Base-by-base conservation (phyloP, 345 rosid genomes). In the Eucalyptus albens region DNA sequence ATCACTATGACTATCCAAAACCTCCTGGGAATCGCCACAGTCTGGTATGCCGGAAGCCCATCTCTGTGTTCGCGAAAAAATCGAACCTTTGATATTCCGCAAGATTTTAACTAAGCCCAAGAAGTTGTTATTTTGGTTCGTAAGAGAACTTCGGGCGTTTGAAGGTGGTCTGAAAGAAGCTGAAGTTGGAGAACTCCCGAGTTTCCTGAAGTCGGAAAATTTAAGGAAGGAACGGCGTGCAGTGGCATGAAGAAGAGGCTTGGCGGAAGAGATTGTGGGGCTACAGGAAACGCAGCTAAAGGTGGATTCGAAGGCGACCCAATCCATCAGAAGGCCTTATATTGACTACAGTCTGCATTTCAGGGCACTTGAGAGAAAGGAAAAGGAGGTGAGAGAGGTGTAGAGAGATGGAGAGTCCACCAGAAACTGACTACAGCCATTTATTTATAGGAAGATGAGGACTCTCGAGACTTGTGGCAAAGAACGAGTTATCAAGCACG, bases 41-140 rank as follows among this genome's bases (percentile, higher is more conserved):
- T 94, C 93, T 67, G 90, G 93, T 8, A 93, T 83, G 72, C 91
- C 86, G 10, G 95, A 94, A 89, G 89, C 93, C 98, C 97, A 95
- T 91, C 83, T 37, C 83, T 11, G 47, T 1, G 27, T 19, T 77
- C 47, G 47, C 83, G 83, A 77, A 77, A 77, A 37, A 37, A 77
- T 77, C 83, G 83, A 77, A 77, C 15, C 47, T 77, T 40, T 77
- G 83, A 77, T 21, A 77, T 77, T 37, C 83, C 3, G 83, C 83
- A 77, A 37, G 83, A 77, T 77, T 21, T 77, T 77, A 37, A 77
- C 83, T 19, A 77, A 37, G 47, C 47, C 45, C 83, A 24, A 37
- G 83, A 77, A 37, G 27, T 77, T 37, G 83, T 77, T 37, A 37
- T 19, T 77, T 0, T 40, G 83, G 27, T 11, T 77, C 5, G 83